phyloP scores from a whole-genome alignment of 2,329 filamentous ascomycete genomes.

The Penicillium sp. region DNA sequence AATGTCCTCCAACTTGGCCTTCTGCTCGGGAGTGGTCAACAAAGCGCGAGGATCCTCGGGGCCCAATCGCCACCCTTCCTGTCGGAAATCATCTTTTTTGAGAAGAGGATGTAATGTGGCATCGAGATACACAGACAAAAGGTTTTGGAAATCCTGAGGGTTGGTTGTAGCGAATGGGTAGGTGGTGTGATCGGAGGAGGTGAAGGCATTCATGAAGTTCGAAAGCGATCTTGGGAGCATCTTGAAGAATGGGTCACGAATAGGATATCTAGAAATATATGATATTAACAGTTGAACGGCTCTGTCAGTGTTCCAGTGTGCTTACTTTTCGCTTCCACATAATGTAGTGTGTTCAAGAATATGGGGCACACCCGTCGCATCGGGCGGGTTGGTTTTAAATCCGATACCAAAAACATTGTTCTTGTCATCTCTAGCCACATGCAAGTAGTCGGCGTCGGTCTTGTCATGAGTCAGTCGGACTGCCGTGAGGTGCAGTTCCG shows the following conservation, averaged over 20 bases:
- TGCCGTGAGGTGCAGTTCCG: slow-evolving; percentile 89
- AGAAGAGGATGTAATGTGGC: slow-evolving; percentile 87
- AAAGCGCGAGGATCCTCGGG: slow-evolving; percentile 77
- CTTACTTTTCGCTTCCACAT: slow-evolving; percentile 88
- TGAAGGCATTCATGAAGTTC: slow-evolving; percentile 99
- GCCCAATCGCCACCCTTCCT: slow-evolving; percentile 95
- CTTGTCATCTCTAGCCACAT: slow-evolving; percentile 89
- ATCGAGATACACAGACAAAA: slow-evolving; percentile 95
- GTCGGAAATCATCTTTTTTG: slow-evolving; percentile 87
- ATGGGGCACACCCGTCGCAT: slow-evolving; percentile 93
- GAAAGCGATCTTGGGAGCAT: slow-evolving; percentile 98
- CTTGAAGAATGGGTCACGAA: slow-evolving; percentile 98
- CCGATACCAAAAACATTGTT: slow-evolving; percentile 99
- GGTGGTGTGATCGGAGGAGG: slow-evolving; percentile 91
- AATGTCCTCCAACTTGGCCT: slow-evolving; percentile 60
- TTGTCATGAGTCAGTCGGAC: slow-evolving; percentile 89
- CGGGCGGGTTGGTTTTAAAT: slow-evolving; percentile 97
- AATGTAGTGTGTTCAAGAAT: slow-evolving; percentile 97
- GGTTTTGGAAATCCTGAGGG: slow-evolving; percentile 87
- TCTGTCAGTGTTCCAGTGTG: background rate
- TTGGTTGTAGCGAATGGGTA: slow-evolving; percentile 99
- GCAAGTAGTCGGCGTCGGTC: slow-evolving; percentile 92
- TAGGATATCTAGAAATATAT: slow-evolving; percentile 68
- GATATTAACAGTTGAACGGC: slow-evolving; percentile 12
- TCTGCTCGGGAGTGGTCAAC: slow-evolving; percentile 50